These are phyloP conservation scores for Cladophialophora bantiana DNA, from an alignment of 2,329 filamentous ascomycete genomes.

Conservation along the genomic window DNA sequence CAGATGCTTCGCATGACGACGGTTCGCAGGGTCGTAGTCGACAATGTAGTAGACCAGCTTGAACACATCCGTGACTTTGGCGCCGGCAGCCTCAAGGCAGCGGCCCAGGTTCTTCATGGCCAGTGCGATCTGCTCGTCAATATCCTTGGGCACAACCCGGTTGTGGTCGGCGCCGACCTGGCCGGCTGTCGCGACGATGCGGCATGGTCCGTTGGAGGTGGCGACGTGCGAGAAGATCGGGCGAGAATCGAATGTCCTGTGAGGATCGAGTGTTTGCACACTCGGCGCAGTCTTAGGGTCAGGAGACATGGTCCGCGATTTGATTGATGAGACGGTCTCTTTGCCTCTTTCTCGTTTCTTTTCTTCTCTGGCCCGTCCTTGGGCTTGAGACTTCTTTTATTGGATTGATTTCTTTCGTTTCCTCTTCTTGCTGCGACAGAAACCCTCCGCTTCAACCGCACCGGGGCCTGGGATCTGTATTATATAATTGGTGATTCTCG, in stretches of 20 bases:
- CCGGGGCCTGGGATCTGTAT: background rate
- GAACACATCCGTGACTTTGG: constrained; percentile 48
- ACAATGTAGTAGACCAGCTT: constrained; percentile 56
- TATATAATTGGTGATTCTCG: background rate
- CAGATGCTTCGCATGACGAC: constrained; percentile 49
- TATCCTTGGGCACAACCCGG: constrained; percentile 47
- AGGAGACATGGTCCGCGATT: constrained; percentile 21
- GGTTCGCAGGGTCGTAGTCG: constrained; percentile 50
- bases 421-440: background rate
- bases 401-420: background rate
- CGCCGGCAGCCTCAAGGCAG: constrained; percentile 48
- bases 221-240: constrained; percentile 34
- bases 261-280: constrained; percentile 31
- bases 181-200: constrained; percentile 42
- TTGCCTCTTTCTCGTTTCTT: background rate
- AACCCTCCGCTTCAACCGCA: background rate
- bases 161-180: constrained; percentile 47
- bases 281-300: constrained; percentile 20
- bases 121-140: constrained; percentile 53
- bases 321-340: background rate
- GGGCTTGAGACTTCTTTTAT: background rate
- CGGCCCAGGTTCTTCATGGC: constrained; percentile 50
- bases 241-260: constrained; percentile 24
- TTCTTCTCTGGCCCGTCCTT: background rate
- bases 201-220: constrained; percentile 25